Conservation (phyloP, 2,329 filamentous ascomycete species). For the Zarea fungicola region DNA sequence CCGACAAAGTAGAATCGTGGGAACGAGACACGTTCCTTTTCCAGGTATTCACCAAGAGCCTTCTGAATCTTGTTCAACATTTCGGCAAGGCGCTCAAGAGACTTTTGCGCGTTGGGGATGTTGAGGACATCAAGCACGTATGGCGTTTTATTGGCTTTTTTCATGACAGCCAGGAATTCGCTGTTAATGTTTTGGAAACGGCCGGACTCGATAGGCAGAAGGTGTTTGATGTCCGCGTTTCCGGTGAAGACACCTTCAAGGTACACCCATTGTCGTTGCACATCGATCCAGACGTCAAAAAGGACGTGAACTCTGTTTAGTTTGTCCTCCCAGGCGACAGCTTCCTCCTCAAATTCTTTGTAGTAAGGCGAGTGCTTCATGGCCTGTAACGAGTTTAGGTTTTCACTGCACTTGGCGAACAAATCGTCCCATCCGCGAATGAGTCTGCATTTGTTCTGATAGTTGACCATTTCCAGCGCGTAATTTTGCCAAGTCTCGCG, state of each 20-base stretch:
- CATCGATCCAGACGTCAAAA: slow-evolving; percentile 99
- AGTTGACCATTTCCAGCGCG: slow-evolving; percentile 87
- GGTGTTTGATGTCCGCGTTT: slow-evolving; percentile 97
- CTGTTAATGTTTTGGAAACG: slow-evolving; percentile 99
- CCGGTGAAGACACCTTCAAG: slow-evolving; percentile 98
- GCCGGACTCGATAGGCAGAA: slow-evolving; percentile 92
- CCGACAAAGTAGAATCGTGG: slow-evolving; percentile 99
- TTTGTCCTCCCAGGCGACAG: slow-evolving; percentile 94
- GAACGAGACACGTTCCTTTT: slow-evolving; percentile 95
- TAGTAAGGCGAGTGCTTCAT: slow-evolving; percentile 99
- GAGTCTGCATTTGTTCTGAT: slow-evolving; percentile 95
- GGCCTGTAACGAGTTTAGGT: slow-evolving; percentile 92
- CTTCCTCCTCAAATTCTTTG: slow-evolving; percentile 98
- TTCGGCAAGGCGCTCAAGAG: slow-evolving; percentile 90
- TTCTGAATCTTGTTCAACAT: slow-evolving; percentile 99
- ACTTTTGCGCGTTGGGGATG: slow-evolving; percentile 94
- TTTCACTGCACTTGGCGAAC: slow-evolving; percentile 97
- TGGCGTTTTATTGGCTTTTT: slow-evolving; percentile 95
- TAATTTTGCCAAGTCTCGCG: slow-evolving; percentile 97
- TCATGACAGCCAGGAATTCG: slow-evolving; percentile 98
- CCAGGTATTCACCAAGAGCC: slow-evolving; percentile 94
- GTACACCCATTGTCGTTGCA: slow-evolving; percentile 99
- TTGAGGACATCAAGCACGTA: slow-evolving; percentile 94
- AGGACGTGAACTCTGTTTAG: slow-evolving; percentile 94
- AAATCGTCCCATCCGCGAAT: slow-evolving; percentile 98